Conservation (phyloP, 306 rosid genomes). For the Herpetospermum pedunculosum region DNA sequence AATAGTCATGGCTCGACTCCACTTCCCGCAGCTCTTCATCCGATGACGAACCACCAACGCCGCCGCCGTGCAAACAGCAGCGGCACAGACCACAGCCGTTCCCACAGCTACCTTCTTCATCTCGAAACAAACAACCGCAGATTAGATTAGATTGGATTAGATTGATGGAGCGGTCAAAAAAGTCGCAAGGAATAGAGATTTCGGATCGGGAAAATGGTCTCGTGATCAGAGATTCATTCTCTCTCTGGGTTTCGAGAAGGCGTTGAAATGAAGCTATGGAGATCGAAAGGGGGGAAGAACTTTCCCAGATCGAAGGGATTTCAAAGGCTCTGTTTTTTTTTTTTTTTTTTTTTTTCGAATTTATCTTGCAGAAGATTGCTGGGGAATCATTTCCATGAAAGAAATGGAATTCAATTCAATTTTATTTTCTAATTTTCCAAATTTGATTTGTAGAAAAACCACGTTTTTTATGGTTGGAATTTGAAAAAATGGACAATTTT, state of each 20-base stretch:
- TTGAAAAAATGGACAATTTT: conserved; percentile 11
- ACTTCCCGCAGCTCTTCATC: conserved; percentile 36
- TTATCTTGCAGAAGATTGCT: no score
- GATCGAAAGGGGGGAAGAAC: not conserved
- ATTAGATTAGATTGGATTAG: not conserved
- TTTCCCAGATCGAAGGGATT: conserved; percentile 1
- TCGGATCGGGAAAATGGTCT: not conserved
- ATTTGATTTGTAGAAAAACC: no score
- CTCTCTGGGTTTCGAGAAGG: not conserved
- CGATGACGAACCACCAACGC: conserved; percentile 53
- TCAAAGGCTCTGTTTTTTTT: no score
- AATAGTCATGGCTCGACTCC: conserved; percentile 39
- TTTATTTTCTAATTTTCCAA: no score
- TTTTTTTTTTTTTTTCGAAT: no score
- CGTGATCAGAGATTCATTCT: conserved; percentile 7
- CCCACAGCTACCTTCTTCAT: conserved; percentile 68
- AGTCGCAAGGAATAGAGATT: not conserved
- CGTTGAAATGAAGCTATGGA: not conserved
- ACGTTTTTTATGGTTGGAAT: no score
- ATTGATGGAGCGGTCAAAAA: not conserved
- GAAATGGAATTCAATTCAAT: no score
- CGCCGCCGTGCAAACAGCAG: conserved; percentile 72
- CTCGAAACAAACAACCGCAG: not conserved
- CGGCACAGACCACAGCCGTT: conserved; percentile 59
- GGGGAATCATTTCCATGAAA: no score